A percentile compares a stretch with the other conserved stretches of the same genome.
These are phyloP conservation scores for Misopates orontium DNA, from an alignment of 257 asterid genomes.

Conservation along the genomic window DNA sequence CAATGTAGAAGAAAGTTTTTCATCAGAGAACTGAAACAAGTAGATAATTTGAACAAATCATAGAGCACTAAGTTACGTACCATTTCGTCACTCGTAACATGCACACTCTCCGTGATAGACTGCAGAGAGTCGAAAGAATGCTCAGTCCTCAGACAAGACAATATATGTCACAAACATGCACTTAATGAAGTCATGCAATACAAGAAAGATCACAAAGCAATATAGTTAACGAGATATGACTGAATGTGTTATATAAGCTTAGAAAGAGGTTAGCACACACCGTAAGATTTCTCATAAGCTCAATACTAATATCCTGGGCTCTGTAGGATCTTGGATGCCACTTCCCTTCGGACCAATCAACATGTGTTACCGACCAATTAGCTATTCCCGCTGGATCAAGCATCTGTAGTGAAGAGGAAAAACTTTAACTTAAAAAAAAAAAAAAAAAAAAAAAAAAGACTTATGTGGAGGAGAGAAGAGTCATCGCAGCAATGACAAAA, in stretches of 20 bases:
- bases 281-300: conserved; percentile 71
- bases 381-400: conserved; percentile 81
- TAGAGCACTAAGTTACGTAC: conserved; percentile 38
- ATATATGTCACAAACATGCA: neutral
- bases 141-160: conserved; percentile 22
- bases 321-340: conserved; percentile 89
- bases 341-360: conserved; percentile 90
- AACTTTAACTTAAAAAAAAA: neutral
- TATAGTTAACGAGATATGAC: neutral
- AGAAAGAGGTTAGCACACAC: conserved; percentile 41
- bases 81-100: conserved; percentile 78
- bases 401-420: conserved; percentile 49
- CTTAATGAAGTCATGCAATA: neutral
- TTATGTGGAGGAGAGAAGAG: neutral
- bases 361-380: conserved; percentile 87
- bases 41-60: conserved; percentile 4
- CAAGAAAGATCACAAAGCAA: neutral
- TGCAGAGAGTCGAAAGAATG: conserved; percentile 43
- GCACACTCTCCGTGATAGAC: conserved; percentile 76
- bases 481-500: conserved; percentile 9
- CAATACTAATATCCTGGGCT: conserved; percentile 60
- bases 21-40: conserved; percentile 15
- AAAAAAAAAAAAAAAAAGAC: neutral
- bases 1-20: conserved; percentile 17
- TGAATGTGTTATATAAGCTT: neutral